Conservation (phyloP, 441 rosid species). For the Populus hybrid region DNA sequence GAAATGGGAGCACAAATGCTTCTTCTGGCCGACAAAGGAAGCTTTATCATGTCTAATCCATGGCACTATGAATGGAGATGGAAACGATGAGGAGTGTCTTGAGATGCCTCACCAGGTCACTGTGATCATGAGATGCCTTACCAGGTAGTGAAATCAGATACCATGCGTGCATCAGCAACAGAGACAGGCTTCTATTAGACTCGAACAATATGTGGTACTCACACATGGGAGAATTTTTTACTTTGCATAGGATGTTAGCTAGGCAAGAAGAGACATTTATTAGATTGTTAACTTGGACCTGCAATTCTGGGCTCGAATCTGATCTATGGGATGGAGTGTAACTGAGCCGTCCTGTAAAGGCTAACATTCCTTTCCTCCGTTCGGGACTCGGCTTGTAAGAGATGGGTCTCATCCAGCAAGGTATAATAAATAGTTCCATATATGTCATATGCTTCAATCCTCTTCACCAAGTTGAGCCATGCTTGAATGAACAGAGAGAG, state of each 20-base stretch:
- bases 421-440: background rate
- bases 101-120: background rate
- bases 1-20: background rate
- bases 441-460: background rate
- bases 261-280: background rate
- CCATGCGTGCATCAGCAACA: background rate
- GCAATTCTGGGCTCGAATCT: background rate
- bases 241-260: background rate
- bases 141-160: background rate
- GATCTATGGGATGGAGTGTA: background rate
- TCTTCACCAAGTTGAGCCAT: background rate
- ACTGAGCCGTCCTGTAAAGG: background rate
- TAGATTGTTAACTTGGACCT: background rate
- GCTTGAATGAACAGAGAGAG: background rate
- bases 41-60: constrained; percentile 26
- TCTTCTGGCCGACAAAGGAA: constrained; percentile 24
- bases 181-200: background rate
- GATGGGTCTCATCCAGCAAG: background rate
- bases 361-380: background rate
- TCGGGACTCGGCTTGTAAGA: background rate
- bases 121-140: background rate
- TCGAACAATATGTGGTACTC: background rate
- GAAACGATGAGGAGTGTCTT: background rate
- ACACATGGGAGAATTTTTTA: background rate
- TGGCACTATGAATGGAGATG: constrained; percentile 23